phyloP scores from a whole-genome alignment of 192 early-diverging fungal genomes.

The Chytriomyces sp. region DNA sequence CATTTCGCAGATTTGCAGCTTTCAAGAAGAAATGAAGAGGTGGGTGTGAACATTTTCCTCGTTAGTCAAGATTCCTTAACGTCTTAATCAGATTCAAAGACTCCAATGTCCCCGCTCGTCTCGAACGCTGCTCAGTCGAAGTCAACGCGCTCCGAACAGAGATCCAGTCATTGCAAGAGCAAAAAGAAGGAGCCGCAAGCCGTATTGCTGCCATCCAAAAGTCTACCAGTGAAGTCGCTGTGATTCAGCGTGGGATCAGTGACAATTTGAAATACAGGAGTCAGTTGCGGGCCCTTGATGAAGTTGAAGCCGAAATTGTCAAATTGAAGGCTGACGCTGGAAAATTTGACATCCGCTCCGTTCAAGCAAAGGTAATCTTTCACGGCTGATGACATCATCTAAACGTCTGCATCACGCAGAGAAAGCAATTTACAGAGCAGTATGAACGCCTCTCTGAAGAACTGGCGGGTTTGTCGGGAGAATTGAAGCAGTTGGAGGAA shows the following conservation, averaged over 20 bases:
- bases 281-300: conserved; percentile 42
- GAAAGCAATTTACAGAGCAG: conserved; percentile 33
- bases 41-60: background rate
- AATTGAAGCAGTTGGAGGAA: conserved; percentile 80
- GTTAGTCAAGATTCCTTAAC: background rate
- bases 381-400: background rate
- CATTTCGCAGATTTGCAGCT: background rate
- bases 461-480: conserved; percentile 68
- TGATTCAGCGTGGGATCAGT: conserved; percentile 37
- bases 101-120: conserved; percentile 17
- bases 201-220: conserved; percentile 45
- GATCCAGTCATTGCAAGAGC: conserved; percentile 41
- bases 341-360: background rate
- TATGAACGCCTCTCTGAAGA: conserved; percentile 43
- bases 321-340: conserved; percentile 41
- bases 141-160: conserved; percentile 24
- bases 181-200: conserved; percentile 33
- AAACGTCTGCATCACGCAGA: conserved; percentile 33
- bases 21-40: conserved; percentile 1
- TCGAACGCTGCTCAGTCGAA: conserved; percentile 21
- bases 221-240: conserved; percentile 27
- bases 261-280: conserved; percentile 55
- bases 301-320: conserved; percentile 39
- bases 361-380: conserved; percentile 12
- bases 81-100: conserved; percentile 3